These are phyloP conservation scores for Thraustochytrium striatum DNA, from an alignment of 352 stramenopile genomes.

Conservation along the genomic window DNA sequence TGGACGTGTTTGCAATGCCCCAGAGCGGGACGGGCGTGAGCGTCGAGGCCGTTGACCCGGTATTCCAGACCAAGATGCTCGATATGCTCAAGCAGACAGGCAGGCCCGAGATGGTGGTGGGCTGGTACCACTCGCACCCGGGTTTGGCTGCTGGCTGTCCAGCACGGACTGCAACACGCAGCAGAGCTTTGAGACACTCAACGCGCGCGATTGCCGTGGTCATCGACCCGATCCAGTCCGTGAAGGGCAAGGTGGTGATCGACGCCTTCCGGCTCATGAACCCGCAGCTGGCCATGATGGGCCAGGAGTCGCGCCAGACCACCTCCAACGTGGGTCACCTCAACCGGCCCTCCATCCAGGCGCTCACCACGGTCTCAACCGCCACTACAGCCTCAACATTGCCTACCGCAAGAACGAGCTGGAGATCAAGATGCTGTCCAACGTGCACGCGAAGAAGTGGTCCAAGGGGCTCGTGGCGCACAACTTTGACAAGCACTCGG, in stretches of 20 bases:
- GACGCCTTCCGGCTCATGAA: slow-evolving; percentile 98
- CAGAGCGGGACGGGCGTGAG: slow-evolving; percentile 87
- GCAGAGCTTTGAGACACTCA: slow-evolving; percentile 96
- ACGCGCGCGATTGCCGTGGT: slow-evolving; percentile 95
- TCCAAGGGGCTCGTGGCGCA: slow-evolving; percentile 86
- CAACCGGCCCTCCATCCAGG: slow-evolving; percentile 98
- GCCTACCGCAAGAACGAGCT: slow-evolving; percentile 99
- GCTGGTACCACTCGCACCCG: slow-evolving; percentile 99
- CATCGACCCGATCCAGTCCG: slow-evolving; percentile 98
- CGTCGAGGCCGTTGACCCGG: slow-evolving; percentile 96
- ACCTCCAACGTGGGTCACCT: slow-evolving; percentile 98
- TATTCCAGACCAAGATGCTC: slow-evolving; percentile 99
- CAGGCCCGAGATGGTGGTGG: slow-evolving; percentile 85
- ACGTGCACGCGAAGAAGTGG: slow-evolving; percentile 97
- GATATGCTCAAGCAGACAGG: slow-evolving; percentile 99
- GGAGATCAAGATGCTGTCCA: slow-evolving; percentile 99
- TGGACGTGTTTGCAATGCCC: slow-evolving; percentile 99
- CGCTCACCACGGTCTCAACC: slow-evolving; percentile 95
- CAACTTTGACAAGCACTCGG: slow-evolving; percentile 90
- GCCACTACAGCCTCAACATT: slow-evolving; percentile 94
- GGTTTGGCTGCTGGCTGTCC: slow-evolving; percentile 98
- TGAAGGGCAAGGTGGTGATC: slow-evolving; percentile 99
- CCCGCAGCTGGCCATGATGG: slow-evolving; percentile 96
- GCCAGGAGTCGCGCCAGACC: slow-evolving; percentile 93
- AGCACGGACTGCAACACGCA: slow-evolving; percentile 99